Conservation (phyloP, 2,329 filamentous ascomycete genomes). For the Talaromyces piceae region DNA sequence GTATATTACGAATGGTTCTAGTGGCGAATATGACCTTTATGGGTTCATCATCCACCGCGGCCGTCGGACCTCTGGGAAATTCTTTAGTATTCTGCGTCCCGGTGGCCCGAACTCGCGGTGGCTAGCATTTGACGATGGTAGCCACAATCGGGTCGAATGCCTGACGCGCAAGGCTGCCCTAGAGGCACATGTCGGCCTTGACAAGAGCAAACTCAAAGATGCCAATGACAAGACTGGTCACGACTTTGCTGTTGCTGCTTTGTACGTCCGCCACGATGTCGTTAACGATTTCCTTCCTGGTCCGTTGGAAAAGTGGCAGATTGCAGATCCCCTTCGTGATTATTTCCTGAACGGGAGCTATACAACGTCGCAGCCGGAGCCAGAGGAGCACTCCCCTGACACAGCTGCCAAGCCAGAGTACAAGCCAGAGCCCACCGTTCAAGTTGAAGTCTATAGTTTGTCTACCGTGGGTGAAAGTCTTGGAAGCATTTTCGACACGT, state of each 20-base stretch:
- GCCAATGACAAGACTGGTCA: conserved; percentile 37
- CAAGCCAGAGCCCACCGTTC: conserved; percentile 16
- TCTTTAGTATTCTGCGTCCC: conserved; percentile 54
- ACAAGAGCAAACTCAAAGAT: conserved; percentile 31
- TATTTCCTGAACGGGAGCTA: conserved; percentile 31
- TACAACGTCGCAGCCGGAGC: conserved; percentile 4
- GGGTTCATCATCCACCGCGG: conserved; percentile 55
- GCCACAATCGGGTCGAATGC: conserved; percentile 49
- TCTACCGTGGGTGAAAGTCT: conserved; percentile 23
- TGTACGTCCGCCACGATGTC: conserved; percentile 50
- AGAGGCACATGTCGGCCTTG: conserved; percentile 43
- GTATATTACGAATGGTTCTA: conserved; percentile 26
- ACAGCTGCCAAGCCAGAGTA: conserved; percentile 10
- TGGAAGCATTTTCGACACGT: conserved; percentile 36
- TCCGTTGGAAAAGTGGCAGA: conserved; percentile 42
- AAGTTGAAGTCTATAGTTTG: conserved; percentile 35
- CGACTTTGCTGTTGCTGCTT: conserved; percentile 47
- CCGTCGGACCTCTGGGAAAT: conserved; percentile 50
- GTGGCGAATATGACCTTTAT: conserved; percentile 48
- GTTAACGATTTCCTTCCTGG: conserved; percentile 35
- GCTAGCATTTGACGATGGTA: conserved; percentile 52
- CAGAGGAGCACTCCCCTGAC: no score
- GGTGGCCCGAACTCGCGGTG: conserved; percentile 49
- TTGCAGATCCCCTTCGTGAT: conserved; percentile 32
- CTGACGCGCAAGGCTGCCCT: conserved; percentile 51